Percentiles rank a stretch among this genome's conserved stretches.
Conservation (phyloP, 2,329 filamentous ascomycete genomes). For the Massarina eburnea region DNA sequence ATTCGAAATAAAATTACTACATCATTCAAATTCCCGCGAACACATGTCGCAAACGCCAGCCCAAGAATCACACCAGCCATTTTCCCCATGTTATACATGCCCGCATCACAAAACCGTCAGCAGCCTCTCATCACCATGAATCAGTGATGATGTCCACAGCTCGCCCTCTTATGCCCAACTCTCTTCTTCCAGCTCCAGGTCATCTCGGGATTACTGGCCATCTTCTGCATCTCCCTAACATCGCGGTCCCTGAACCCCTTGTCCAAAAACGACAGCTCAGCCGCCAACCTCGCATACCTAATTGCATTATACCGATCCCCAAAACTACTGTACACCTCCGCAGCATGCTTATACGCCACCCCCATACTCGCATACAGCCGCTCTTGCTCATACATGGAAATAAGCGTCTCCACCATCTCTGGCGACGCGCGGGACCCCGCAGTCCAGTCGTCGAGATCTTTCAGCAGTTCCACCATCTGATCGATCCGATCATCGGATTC, state of each 20-base stretch:
- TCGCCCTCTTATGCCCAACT: constrained; percentile 21
- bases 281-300: constrained; percentile 30
- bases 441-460: constrained; percentile 32
- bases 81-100: too few relatives aligned
- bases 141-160: constrained; percentile 25
- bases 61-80: too few relatives aligned
- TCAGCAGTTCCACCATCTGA: constrained; percentile 35
- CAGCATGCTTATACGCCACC: constrained; percentile 43
- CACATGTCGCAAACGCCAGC: too few relatives aligned
- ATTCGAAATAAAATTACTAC: too few relatives aligned
- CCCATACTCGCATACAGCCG: constrained; percentile 40
- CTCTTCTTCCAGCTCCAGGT: constrained; percentile 40
- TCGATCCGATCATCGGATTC: constrained; percentile 40
- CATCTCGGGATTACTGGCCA: constrained; percentile 28
- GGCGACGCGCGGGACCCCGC: constrained; percentile 25
- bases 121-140: not conserved
- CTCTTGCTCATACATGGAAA: constrained; percentile 43
- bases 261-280: constrained; percentile 31
- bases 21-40: too few relatives aligned
- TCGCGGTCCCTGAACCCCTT: constrained; percentile 33
- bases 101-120: too few relatives aligned
- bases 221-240: constrained; percentile 28
- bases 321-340: constrained; percentile 43
- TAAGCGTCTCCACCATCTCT: constrained; percentile 37
- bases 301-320: constrained; percentile 31